Evolutionary conservation across 2,329 filamentous ascomycete genomes (phyloP).

Genomic region (Colletotrichum tanaceti): DNA sequence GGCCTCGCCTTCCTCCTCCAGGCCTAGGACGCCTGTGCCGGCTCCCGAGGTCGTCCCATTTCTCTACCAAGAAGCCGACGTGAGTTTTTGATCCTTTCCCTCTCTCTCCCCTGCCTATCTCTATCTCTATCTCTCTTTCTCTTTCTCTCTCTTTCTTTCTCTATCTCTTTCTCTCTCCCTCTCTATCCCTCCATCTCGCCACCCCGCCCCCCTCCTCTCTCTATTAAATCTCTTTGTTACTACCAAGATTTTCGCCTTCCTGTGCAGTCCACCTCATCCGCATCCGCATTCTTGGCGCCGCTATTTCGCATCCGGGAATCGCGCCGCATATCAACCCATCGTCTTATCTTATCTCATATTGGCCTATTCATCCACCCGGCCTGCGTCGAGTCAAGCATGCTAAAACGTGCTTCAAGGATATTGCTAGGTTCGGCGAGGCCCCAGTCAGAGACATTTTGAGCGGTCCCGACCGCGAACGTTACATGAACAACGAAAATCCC

Average conservation of each 20-base stretch:
- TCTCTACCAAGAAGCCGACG: constrained; percentile 87
- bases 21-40: constrained; percentile 85
- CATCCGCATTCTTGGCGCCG: constrained; percentile 33
- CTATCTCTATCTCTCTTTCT: constrained; percentile 18
- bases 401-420: constrained; percentile 65
- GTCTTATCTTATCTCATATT: constrained; percentile 40
- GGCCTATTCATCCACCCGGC: constrained; percentile 28
- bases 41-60: constrained; percentile 98
- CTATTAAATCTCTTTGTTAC: not conserved
- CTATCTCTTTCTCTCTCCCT: constrained; percentile 40
- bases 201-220: constrained; percentile 21
- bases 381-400: constrained; percentile 37
- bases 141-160: constrained; percentile 40
- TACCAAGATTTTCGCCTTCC: constrained; percentile 25
- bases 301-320: constrained; percentile 39
- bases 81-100: constrained; percentile 59
- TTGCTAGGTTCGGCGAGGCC: constrained; percentile 80
- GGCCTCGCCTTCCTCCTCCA: constrained; percentile 78
- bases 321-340: constrained; percentile 28
- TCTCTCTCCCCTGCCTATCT: constrained; percentile 38
- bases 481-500: constrained; percentile 59
- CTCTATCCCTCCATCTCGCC: constrained; percentile 44
- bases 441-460: constrained; percentile 78
- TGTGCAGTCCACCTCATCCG: constrained; percentile 14
- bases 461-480: constrained; percentile 77